A percentile compares a stretch with the other conserved stretches of the same genome.
These are phyloP conservation scores for Paulownia fortunei DNA, from an alignment of 257 asterid genomes.

Conservation along the genomic window DNA sequence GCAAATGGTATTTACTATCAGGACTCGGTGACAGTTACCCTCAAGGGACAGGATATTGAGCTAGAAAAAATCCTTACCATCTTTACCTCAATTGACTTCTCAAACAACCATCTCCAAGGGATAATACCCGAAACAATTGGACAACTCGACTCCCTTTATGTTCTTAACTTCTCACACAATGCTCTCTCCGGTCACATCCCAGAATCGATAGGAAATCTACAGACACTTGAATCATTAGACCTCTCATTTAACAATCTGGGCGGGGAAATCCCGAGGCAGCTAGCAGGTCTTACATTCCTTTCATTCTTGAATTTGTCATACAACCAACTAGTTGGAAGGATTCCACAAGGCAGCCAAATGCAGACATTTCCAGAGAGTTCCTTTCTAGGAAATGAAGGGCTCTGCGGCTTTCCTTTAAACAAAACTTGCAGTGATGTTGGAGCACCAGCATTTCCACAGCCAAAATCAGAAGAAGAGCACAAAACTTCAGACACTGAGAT, in stretches of 20 bases:
- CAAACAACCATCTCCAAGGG: conserved; percentile 52
- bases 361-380: conserved; percentile 49
- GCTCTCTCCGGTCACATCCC: conserved; percentile 48
- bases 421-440: conserved; percentile 31
- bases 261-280: conserved; percentile 51
- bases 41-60: conserved; percentile 45
- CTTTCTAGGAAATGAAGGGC: conserved; percentile 48
- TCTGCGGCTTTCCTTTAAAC: conserved; percentile 55
- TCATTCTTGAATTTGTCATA: conserved; percentile 51
- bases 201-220: conserved; percentile 31
- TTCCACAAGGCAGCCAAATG: conserved; percentile 54
- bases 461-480: background rate
- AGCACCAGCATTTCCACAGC: background rate
- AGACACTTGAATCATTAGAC: conserved; percentile 46
- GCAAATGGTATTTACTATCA: conserved; percentile 37
- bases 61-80: conserved; percentile 51
- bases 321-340: conserved; percentile 48
- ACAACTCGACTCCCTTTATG: conserved; percentile 32
- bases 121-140: conserved; percentile 46
- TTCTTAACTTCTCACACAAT: conserved; percentile 51
- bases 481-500: conserved; percentile 30
- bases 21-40: conserved; percentile 46
- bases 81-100: conserved; percentile 53
- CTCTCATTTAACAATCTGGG: conserved; percentile 46
- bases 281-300: conserved; percentile 55